A percentile compares a stretch with the other conserved stretches of the same genome.
phyloP scores from a whole-genome alignment of 805 yeast species.

The Yamadazyma sp. region DNA sequence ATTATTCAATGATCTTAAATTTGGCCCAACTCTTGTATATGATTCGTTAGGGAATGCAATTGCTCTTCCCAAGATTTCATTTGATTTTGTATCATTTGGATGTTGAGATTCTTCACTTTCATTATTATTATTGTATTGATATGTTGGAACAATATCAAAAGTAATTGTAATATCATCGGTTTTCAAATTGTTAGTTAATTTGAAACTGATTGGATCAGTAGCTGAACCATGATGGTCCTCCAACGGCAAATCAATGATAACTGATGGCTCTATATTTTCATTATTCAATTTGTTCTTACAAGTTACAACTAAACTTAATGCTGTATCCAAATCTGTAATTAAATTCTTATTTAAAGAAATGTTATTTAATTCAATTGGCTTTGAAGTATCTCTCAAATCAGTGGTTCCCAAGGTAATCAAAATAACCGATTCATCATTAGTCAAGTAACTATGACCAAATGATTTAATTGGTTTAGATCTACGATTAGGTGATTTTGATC shows the following conservation, averaged over 20 bases:
- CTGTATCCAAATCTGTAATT: constrained; percentile 85
- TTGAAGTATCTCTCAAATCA: constrained; percentile 57
- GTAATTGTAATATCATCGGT: constrained; percentile 56
- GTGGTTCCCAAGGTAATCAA: constrained; percentile 84
- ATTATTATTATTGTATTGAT: constrained; percentile 42
- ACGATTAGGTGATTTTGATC: constrained; percentile 23
- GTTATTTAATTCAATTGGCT: constrained; percentile 65
- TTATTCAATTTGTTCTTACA: constrained; percentile 29
- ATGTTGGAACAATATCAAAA: constrained; percentile 90
- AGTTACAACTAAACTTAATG: constrained; percentile 67
- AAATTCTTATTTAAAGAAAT: constrained; percentile 76
- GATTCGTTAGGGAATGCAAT: constrained; percentile 67
- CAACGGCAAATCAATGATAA: constrained; percentile 72
- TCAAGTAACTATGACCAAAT: constrained; percentile 78
- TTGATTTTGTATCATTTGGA: constrained; percentile 7
- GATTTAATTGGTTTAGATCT: constrained; percentile 63
- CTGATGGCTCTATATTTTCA: constrained; percentile 49
- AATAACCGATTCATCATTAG: constrained; percentile 62
- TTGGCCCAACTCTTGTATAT: constrained; percentile 63
- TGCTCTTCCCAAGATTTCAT: constrained; percentile 68
- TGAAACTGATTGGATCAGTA: constrained; percentile 75
- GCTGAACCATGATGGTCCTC: constrained; percentile 71
- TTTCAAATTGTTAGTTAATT: constrained; percentile 43
- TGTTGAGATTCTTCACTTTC: constrained; percentile 1
- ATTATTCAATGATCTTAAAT: constrained; percentile 64